Evolutionary conservation across 2,329 filamentous ascomycete species (phyloP).

Genomic region (Sporothrix variecibatus): DNA sequence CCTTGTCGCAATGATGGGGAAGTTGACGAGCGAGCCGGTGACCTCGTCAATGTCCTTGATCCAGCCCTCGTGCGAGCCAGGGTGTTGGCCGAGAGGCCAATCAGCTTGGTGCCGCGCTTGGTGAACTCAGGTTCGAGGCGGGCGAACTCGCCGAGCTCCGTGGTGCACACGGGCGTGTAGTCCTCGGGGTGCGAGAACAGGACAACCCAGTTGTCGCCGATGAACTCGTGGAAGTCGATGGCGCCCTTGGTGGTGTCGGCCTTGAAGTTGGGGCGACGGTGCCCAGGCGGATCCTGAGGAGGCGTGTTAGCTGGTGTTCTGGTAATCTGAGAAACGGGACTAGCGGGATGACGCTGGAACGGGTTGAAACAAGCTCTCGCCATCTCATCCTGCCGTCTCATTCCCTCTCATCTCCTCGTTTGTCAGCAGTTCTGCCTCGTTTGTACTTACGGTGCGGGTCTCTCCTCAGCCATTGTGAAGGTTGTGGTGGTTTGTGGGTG

Average conservation of each 20-base stretch:
- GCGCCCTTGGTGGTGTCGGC: conserved; percentile 76
- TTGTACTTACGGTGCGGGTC: conserved; percentile 40
- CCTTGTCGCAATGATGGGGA: conserved; percentile 82
- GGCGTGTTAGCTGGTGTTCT: conserved; percentile 14
- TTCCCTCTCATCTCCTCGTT: background rate
- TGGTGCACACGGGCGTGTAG: conserved; percentile 94
- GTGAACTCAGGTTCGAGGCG: conserved; percentile 86
- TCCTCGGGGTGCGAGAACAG: conserved; percentile 87
- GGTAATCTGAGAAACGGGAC: background rate
- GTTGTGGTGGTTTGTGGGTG: conserved; percentile 23
- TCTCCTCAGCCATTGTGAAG: conserved; percentile 40
- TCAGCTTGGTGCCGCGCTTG: conserved; percentile 85
- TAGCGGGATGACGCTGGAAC: background rate
- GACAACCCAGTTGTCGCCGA: conserved; percentile 77
- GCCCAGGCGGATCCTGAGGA: conserved; percentile 62
- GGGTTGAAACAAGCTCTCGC: background rate
- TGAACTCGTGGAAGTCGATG: conserved; percentile 81
- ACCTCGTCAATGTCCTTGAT: conserved; percentile 87
- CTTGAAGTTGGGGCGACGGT: conserved; percentile 74
- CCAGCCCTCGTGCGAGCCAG: conserved; percentile 83
- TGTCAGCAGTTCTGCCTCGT: background rate
- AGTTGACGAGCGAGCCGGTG: conserved; percentile 66
- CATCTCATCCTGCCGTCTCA: background rate
- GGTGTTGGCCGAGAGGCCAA: conserved; percentile 86
- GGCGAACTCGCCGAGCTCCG: conserved; percentile 86